Evolutionary conservation across 805 yeast species (phyloP).

Genomic region (Candida boleticola): DNA sequence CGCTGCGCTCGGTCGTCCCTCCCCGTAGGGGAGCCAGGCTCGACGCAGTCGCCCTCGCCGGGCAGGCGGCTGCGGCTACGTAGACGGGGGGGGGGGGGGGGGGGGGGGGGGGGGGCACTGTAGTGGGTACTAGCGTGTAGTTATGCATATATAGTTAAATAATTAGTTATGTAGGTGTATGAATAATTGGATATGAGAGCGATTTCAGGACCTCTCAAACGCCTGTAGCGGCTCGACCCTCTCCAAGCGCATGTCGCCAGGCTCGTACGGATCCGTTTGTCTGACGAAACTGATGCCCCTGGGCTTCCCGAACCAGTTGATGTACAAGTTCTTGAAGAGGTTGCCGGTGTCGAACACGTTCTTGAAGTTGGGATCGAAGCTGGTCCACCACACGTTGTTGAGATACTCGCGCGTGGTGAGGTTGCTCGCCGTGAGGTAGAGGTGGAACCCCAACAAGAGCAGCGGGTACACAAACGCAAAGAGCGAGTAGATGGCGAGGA

Average conservation of each 20-base stretch:
- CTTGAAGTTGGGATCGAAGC: conserved; percentile 14
- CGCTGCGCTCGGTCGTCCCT: too few species aligned
- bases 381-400: conserved; percentile 28
- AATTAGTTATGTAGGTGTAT: too few species aligned
- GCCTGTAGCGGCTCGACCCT: conserved; percentile 20
- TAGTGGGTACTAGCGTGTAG: too few species aligned
- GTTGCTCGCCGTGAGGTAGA: conserved; percentile 52
- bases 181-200: too few species aligned
- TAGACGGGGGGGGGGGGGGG: too few species aligned
- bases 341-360: conserved; percentile 29
- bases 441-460: conserved; percentile 51
- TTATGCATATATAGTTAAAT: too few species aligned
- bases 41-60: too few species aligned
- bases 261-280: conserved; percentile 14
- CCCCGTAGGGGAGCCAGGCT: too few species aligned
- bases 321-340: conserved; percentile 25
- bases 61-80: too few species aligned
- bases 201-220: conserved; percentile 4
- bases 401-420: conserved; percentile 75
- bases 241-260: conserved; percentile 26
- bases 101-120: too few species aligned
- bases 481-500: conserved; percentile 50
- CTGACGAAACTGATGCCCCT: conserved; percentile 21
- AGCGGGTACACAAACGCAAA: conserved; percentile 55
- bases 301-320: conserved; percentile 38